A percentile compares a stretch with the other conserved stretches of the same genome.
Conservation (phyloP, 805 yeast genomes). For the Saccharomycopsis vini region DNA sequence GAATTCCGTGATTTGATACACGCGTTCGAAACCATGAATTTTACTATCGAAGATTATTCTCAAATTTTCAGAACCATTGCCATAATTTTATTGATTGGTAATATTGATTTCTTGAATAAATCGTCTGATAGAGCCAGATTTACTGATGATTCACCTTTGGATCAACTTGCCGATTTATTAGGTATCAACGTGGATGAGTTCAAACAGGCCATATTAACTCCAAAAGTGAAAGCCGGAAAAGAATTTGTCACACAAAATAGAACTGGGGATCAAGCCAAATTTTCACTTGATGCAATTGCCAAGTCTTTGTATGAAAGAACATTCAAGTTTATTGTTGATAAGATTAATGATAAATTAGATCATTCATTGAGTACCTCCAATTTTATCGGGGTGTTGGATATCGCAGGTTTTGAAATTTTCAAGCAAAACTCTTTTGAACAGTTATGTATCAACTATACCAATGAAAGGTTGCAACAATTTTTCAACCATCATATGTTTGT, state of each 20-base stretch:
- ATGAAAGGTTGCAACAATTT: conserved; percentile 94
- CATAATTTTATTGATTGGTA: conserved; percentile 76
- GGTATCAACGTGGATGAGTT: conserved; percentile 53
- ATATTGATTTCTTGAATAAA: conserved; percentile 60
- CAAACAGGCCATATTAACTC: conserved; percentile 55
- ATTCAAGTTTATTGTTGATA: conserved; percentile 67
- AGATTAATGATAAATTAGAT: conserved; percentile 62
- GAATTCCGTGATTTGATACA: conserved; percentile 56
- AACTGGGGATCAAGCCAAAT: conserved; percentile 70
- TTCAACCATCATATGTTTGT: conserved; percentile 96
- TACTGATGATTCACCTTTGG: conserved; percentile 42
- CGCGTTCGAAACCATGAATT: conserved; percentile 71
- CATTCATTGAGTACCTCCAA: conserved; percentile 35
- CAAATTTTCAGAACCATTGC: conserved; percentile 63
- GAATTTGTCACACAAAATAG: conserved; percentile 77
- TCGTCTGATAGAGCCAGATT: conserved; percentile 71
- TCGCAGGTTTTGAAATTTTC: conserved; percentile 95
- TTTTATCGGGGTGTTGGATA: conserved; percentile 92
- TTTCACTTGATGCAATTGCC: conserved; percentile 78
- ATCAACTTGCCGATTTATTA: conserved; percentile 47
- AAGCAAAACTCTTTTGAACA: conserved; percentile 92
- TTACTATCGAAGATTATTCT: conserved; percentile 43
- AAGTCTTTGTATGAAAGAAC: conserved; percentile 79
- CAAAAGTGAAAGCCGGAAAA: conserved; percentile 84
- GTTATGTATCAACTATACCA: conserved; percentile 93